phyloP scores from a whole-genome alignment of 352 stramenopile species.

The Globisporangium barbulae region DNA sequence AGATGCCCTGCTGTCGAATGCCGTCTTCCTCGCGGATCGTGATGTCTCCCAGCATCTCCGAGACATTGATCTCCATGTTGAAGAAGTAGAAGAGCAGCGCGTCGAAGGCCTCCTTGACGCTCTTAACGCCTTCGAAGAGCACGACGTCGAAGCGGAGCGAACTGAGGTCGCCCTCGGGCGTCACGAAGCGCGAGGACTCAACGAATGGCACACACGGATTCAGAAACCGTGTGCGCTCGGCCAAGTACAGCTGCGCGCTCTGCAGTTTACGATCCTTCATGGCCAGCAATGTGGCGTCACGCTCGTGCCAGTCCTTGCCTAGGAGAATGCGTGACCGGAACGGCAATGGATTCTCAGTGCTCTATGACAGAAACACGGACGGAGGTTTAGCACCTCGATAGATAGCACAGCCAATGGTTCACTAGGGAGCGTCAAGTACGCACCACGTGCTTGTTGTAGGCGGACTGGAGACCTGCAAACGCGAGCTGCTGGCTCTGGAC shows the following conservation, averaged over 20 bases:
- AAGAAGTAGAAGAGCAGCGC: slow-evolving; percentile 9
- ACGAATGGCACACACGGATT: slow-evolving; percentile 24
- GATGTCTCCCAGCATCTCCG: not conserved
- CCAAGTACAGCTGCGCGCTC: slow-evolving; percentile 28
- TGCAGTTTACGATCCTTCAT: slow-evolving; percentile 33
- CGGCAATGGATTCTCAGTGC: not conserved
- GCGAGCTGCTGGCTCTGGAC: not conserved
- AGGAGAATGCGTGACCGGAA: slow-evolving; percentile 19
- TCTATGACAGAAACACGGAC: too few species aligned
- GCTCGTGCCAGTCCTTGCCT: slow-evolving; percentile 17
- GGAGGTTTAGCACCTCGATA: too few species aligned
- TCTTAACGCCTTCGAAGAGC: not conserved
- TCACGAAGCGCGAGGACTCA: not conserved
- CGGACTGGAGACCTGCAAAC: not conserved
- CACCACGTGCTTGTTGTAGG: not conserved
- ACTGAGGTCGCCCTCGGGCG: not conserved
- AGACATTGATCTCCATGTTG: slow-evolving; percentile 7
- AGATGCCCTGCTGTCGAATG: not conserved
- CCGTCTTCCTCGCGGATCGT: not conserved
- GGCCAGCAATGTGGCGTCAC: slow-evolving; percentile 25
- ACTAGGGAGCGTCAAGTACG: not conserved
- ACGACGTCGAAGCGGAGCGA: not conserved
- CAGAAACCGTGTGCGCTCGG: slow-evolving; percentile 36
- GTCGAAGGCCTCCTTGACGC: slow-evolving; percentile 1
- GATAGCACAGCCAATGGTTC: too few species aligned